Evolutionary conservation across 176 grass and related monocot genomes (phyloP).

Genomic region (Calamus simplicifolius): DNA sequence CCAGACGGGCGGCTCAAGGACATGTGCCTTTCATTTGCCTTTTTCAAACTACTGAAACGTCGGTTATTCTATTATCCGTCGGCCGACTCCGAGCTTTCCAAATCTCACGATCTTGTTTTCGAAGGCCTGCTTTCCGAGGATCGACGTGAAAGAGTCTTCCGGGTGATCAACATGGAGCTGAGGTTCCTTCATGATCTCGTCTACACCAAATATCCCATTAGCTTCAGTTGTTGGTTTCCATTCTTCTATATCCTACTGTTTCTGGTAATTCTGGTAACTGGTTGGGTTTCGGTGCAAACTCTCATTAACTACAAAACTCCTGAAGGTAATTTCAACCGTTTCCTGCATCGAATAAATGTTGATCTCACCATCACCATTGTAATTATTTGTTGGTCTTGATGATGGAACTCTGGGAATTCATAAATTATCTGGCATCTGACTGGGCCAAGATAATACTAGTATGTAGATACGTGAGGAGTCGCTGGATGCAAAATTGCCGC

Average conservation of each 20-base stretch:
- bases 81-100: neutral
- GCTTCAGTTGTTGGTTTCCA: neutral
- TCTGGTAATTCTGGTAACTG: neutral
- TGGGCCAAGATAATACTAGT: slow-evolving; percentile 14
- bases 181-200: slow-evolving; percentile 17
- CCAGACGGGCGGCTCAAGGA: slow-evolving; percentile 10
- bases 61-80: neutral
- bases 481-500: neutral
- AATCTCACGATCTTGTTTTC: slow-evolving; percentile 1
- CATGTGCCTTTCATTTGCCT: slow-evolving; percentile 20
- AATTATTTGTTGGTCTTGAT: neutral
- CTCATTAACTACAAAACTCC: neutral
- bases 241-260: neutral
- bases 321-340: too few species aligned
- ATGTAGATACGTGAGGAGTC: slow-evolving; percentile 1
- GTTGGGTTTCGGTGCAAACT: neutral
- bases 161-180: slow-evolving; percentile 17
- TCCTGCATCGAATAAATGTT: too few species aligned
- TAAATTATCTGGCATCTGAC: slow-evolving; percentile 4
- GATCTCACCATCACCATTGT: neutral
- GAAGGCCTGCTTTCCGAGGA: neutral
- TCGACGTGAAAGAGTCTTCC: neutral
- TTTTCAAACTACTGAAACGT: slow-evolving; percentile 21
- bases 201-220: slow-evolving; percentile 15
- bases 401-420: slow-evolving; percentile 3